Evolutionary conservation across 352 stramenopile species (phyloP), one percentile per base, ranked within the genome.

Genomic region (Hyaloperonospora arabidopsidis): DNA sequence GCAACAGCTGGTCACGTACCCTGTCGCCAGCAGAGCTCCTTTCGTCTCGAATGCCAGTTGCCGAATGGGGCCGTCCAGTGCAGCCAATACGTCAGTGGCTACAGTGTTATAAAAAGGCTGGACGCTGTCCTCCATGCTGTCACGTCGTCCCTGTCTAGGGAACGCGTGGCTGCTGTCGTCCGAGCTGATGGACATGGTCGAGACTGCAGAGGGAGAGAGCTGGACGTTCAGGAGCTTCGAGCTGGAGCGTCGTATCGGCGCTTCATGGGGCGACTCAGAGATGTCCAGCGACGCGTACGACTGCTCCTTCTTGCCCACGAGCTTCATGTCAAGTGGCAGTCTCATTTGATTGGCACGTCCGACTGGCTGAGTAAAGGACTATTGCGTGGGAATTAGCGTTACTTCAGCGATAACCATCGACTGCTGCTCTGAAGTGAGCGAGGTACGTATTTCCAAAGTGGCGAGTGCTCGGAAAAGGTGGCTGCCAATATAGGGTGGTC

Each of bases 11-110:
- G 44, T 6, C 12, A 57, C 76, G 23, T 57, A 90, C 76, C 84
- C 84, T 0, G 84, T 91, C 18, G 84, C 79, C 38, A 94, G 59
- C 18, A 94, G 50, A 35, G 84, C 84, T n/a, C 84, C 80, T 55
- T 92, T 92, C 22, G 86, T 74, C 56, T 94, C 81, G 45, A 92
- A 72, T 18, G 81, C 72, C 19, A 94, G 65, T 46, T 86, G 68
- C 8, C 84, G 69, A 51, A 94, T 72, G 1, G 81, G 79, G 19
- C 75, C 68, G 46, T 88, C 76, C 5, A 90, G 52, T 11, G 71
- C 68, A 7, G 70, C 58, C 13, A 90, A 52, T 19, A 89, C 76
- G 13, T 87, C 75, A 17, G 74, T 71, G 17, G 78, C 68, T n/a
- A 73, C 66, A 39, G 65, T 78, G 35, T 67, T 74, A 35, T 83